phyloP scores from a whole-genome alignment of 2,329 filamentous ascomycete genomes.

The Macrophomina phaseolina region DNA sequence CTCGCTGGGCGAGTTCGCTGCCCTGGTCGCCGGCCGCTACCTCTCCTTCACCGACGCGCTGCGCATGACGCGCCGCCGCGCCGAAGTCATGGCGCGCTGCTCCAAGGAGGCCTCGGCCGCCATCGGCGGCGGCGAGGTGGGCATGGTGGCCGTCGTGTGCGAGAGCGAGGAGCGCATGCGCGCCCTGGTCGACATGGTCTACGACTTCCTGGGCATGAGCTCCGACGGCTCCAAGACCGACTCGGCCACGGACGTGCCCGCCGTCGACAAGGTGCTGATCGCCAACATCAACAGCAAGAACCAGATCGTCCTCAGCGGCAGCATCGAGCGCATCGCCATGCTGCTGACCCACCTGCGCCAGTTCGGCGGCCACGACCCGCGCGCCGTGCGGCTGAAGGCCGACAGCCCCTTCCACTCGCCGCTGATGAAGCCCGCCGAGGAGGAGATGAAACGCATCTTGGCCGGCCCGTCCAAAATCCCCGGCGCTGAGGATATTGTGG shows the following conservation, averaged over 20 bases:
- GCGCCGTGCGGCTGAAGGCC: conserved; percentile 83
- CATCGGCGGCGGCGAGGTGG: conserved; percentile 78
- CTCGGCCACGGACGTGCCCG: conserved; percentile 69
- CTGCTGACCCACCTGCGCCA: conserved; percentile 84
- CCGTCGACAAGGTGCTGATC: conserved; percentile 85
- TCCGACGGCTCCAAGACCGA: conserved; percentile 71
- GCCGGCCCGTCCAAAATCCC: conserved; percentile 59
- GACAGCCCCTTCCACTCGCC: conserved; percentile 91
- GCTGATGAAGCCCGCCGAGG: conserved; percentile 84
- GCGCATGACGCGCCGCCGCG: conserved; percentile 75
- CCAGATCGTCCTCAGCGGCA: conserved; percentile 92
- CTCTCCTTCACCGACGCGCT: conserved; percentile 79
- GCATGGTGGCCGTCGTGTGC: conserved; percentile 92
- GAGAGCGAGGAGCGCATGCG: conserved; percentile 75
- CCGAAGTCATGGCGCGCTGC: conserved; percentile 82
- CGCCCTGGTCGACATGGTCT: conserved; percentile 72
- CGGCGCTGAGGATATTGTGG: conserved; percentile 68
- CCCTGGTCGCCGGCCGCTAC: conserved; percentile 83
- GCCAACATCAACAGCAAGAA: conserved; percentile 96
- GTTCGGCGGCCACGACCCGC: conserved; percentile 88
- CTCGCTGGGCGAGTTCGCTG: conserved; percentile 91
- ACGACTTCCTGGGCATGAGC: conserved; percentile 76
- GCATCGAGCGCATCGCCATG: conserved; percentile 79
- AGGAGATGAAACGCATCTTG: conserved; percentile 73
- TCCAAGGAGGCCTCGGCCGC: conserved; percentile 66